Base-by-base conservation (phyloP, 2,329 filamentous ascomycete genomes). In the Didymella lethalis region DNA sequence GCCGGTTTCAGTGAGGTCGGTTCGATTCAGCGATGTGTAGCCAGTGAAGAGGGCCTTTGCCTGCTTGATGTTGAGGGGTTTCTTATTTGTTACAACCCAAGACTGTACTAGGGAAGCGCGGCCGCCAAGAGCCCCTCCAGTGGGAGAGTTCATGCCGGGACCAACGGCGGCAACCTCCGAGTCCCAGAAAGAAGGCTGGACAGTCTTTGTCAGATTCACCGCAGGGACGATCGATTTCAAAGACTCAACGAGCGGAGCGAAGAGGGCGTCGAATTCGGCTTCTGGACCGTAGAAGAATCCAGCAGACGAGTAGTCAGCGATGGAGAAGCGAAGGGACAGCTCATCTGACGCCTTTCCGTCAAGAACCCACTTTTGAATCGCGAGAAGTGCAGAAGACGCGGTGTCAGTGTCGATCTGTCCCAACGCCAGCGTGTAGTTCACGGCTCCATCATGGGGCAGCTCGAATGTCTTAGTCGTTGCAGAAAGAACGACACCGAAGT, bases 21-120 rank as follows among this genome's bases (percentile, higher is more conserved):
- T 64, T 41, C 65, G 62, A 41, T 66, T 63, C 32, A 64, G 54
- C 41, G 50, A 31, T 25, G 48, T 43, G 44, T 64, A 63, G 34
- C 48, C 50, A 16, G 60, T 38, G 32, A 57, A 48, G 8, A 67
- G 59, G 2, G 62, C 54, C 36, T 61, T 62, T 11, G 64, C 62
- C 16, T 58, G 59, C 26, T 61, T 53, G 10, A 57, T 34, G 1
- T 58, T 61, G 4, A 67, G 47, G 12, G 64, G 65, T 3, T 61
- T 38, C 7, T 64, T 54, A n/a, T 49, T 57, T 1, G 64, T 67
- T 4, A 59, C 36, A 16, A 52, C 54, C 58, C 63, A 63, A 12
- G 63, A 63, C 16, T 67, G 64, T 4, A 63, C 59, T 29, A 62
- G 62, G 20, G 62, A 64, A 26, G 63, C 48, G 23, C 64, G 64